Evolutionary conservation across 495 filamentous ascomycete species (phyloP).

Genomic region (Xanthoparmelia taractica): DNA sequence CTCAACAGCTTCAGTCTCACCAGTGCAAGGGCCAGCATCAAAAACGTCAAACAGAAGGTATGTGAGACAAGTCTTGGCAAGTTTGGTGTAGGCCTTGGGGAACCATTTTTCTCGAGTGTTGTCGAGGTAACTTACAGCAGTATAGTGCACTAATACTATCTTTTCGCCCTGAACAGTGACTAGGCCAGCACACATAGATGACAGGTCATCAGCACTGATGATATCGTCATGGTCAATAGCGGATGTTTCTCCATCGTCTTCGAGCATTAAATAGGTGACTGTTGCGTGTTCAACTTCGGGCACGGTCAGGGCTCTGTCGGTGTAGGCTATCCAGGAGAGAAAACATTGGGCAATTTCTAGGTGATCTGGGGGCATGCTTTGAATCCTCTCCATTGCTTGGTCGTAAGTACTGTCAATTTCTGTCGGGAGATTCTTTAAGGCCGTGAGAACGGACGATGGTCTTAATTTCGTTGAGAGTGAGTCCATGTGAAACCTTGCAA

Average conservation of each 20-base stretch:
- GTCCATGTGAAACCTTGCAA: conserved; percentile 45
- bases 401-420: conserved; percentile 37
- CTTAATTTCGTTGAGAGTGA: conserved; percentile 35
- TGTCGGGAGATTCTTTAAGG: conserved; percentile 34
- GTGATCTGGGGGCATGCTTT: conserved; percentile 29
- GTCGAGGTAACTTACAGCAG: conserved; percentile 47
- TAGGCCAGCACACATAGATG: conserved; percentile 47
- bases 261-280: conserved; percentile 25
- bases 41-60: conserved; percentile 40
- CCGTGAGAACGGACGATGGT: conserved; percentile 27
- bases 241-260: conserved; percentile 12
- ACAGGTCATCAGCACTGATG: conserved; percentile 32
- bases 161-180: conserved; percentile 43
- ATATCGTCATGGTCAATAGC: conserved; percentile 38
- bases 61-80: conserved; percentile 37
- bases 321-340: conserved; percentile 41
- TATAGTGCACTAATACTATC: conserved; percentile 49
- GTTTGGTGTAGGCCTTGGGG: conserved; percentile 30
- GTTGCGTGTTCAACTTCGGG: conserved; percentile 44
- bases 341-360: conserved; percentile 32
- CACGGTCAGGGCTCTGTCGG: conserved; percentile 34
- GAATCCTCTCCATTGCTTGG: conserved; percentile 39
- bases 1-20: conserved; percentile 19
- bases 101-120: conserved; percentile 31
- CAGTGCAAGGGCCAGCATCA: conserved; percentile 23